Percentiles rank a stretch among this genome's conserved stretches.
Conservation (phyloP, 139 green algal species). For the Desmodesmus armatus region DNA sequence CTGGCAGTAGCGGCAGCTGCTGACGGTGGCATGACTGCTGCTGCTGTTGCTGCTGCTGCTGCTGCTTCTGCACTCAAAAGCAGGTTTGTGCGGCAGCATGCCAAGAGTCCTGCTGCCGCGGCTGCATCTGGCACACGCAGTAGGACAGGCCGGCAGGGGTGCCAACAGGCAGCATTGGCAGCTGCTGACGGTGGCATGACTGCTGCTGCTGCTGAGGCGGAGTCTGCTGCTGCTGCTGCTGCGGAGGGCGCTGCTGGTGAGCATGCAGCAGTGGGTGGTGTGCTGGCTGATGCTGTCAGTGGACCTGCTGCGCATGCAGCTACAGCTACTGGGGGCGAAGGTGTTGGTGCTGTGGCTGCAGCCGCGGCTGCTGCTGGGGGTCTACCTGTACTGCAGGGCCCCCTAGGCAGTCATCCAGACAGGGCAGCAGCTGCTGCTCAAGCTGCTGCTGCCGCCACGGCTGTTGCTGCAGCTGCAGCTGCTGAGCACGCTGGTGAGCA, state of each 20-base stretch:
- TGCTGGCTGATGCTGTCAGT: not conserved
- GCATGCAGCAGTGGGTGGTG: not conserved
- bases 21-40: no score
- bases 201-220: not conserved
- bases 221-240: not conserved
- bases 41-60: no score
- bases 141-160: no score
- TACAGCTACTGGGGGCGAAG: not conserved
- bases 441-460: not conserved
- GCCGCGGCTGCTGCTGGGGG: not conserved
- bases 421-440: not conserved
- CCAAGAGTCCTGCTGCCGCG: no score
- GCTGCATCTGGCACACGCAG: no score
- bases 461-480: not conserved
- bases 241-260: not conserved
- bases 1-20: no score
- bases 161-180: no score
- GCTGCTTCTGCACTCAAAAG: no score
- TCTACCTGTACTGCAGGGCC: not conserved
- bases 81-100: no score
- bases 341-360: not conserved
- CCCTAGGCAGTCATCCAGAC: no score
- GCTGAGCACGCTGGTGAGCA: no score
- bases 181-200: no score
- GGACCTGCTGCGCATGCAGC: not conserved